Evolutionary conservation across 2,329 filamentous ascomycete species (phyloP).

Genomic region (Fusarium sulawesiense): DNA sequence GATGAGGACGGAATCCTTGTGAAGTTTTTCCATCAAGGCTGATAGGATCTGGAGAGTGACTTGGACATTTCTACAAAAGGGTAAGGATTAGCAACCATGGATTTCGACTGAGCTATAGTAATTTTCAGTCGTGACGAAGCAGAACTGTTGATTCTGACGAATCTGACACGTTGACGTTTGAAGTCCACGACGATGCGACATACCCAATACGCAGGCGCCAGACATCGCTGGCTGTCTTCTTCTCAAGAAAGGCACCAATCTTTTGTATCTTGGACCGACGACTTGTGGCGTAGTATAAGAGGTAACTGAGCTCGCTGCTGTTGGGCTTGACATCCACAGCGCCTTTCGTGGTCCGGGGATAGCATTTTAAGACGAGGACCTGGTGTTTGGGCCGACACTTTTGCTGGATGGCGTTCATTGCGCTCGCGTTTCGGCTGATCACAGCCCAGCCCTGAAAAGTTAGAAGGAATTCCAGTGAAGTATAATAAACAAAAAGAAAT

Average conservation of each 20-base stretch:
- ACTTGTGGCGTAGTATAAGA: constrained; percentile 96
- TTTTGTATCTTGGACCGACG: constrained; percentile 96
- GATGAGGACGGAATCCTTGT: constrained; percentile 90
- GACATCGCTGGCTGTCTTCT: constrained; percentile 91
- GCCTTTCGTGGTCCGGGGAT: constrained; percentile 91
- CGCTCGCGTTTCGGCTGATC: constrained; percentile 37
- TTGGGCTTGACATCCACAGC: constrained; percentile 95
- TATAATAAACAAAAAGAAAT: neutral
- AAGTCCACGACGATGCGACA: constrained; percentile 43
- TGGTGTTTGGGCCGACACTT: constrained; percentile 93
- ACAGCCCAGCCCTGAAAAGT: constrained; percentile 35
- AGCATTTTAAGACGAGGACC: constrained; percentile 95
- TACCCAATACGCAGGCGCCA: constrained; percentile 89
- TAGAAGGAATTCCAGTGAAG: neutral
- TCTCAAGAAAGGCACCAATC: constrained; percentile 93
- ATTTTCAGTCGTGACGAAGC: neutral
- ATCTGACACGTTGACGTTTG: constrained; percentile 32
- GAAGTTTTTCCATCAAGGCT: constrained; percentile 91
- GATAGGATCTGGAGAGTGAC: constrained; percentile 93
- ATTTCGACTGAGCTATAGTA: neutral
- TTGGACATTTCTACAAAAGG: constrained; percentile 79
- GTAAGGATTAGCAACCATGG: constrained; percentile 11
- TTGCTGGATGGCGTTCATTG: constrained; percentile 73
- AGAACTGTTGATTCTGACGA: neutral
- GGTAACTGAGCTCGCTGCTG: constrained; percentile 94